These are phyloP conservation scores for Paradendryphiella salina DNA, from an alignment of 2,329 filamentous ascomycete genomes.

Conservation along the genomic window DNA sequence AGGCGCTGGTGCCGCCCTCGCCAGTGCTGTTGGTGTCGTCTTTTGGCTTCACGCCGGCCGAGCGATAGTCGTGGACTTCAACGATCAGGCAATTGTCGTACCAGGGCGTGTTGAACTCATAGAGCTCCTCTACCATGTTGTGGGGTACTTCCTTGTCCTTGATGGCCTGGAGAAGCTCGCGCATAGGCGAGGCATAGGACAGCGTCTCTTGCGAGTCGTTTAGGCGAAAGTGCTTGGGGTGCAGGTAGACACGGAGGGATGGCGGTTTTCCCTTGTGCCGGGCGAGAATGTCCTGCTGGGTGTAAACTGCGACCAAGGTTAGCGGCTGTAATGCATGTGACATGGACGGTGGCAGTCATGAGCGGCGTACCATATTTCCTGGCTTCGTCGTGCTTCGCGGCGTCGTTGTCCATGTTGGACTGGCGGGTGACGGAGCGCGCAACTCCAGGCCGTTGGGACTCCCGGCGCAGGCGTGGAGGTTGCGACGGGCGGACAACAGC, in stretches of 20 bases:
- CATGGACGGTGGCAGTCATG: background rate
- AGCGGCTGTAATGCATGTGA: slow-evolving; percentile 7
- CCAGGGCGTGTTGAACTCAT: slow-evolving; percentile 72
- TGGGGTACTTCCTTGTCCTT: slow-evolving; percentile 78
- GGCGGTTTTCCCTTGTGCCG: slow-evolving; percentile 75
- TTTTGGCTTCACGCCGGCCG: slow-evolving; percentile 62
- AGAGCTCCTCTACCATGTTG: slow-evolving; percentile 80
- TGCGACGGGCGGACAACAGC: slow-evolving; percentile 45
- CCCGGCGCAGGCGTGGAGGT: slow-evolving; percentile 50
- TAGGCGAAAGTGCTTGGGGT: slow-evolving; percentile 77
- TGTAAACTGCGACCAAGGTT: slow-evolving; percentile 61
- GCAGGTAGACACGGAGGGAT: slow-evolving; percentile 83
- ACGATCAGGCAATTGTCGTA: slow-evolving; percentile 95
- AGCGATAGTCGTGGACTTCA: slow-evolving; percentile 86
- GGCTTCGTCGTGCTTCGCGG: slow-evolving; percentile 32
- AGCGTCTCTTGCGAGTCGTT: slow-evolving; percentile 94
- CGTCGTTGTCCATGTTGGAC: slow-evolving; percentile 35
- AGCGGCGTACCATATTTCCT: slow-evolving; percentile 39
- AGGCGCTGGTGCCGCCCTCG: slow-evolving; percentile 66
- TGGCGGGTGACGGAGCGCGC: slow-evolving; percentile 33
- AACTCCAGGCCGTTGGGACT: slow-evolving; percentile 48
- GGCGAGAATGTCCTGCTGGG: slow-evolving; percentile 75
- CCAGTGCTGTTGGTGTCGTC: slow-evolving; percentile 53
- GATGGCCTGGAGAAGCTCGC: slow-evolving; percentile 75
- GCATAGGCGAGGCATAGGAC: slow-evolving; percentile 90